A percentile compares a stretch with the other conserved stretches of the same genome.
These are phyloP conservation scores for Pseudozyma flocculosa DNA, from an alignment of 1,284 basidiomycete species.

Conservation along the genomic window DNA sequence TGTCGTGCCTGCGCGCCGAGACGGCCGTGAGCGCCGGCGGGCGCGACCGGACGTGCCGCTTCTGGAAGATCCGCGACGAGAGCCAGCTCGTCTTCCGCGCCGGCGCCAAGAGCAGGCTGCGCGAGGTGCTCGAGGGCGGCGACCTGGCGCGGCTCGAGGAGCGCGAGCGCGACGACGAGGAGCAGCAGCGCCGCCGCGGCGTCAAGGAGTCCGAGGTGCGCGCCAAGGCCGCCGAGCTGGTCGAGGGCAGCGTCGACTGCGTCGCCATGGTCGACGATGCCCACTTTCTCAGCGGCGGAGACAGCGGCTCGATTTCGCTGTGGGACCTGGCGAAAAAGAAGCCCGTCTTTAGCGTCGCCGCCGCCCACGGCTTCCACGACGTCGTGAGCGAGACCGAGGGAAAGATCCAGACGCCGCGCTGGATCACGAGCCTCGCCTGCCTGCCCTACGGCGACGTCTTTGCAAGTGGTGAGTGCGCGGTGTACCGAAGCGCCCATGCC, in stretches of 20 bases:
- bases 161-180: constrained; percentile 58
- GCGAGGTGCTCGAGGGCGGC: constrained; percentile 79
- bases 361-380: constrained; percentile 81
- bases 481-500: too few relatives aligned
- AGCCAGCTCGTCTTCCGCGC: constrained; percentile 93
- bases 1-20: constrained; percentile 81
- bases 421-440: constrained; percentile 81
- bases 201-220: constrained; percentile 28
- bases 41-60: constrained; percentile 85
- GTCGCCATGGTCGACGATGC: constrained; percentile 92
- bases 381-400: constrained; percentile 70
- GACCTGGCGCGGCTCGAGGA: constrained; percentile 63
- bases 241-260: constrained; percentile 89
- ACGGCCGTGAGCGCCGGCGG: constrained; percentile 83
- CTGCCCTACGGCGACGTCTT: constrained; percentile 88
- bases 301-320: constrained; percentile 81
- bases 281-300: constrained; percentile 89
- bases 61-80: constrained; percentile 96
- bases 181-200: constrained; percentile 43
- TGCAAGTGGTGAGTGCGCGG: constrained; percentile 71
- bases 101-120: constrained; percentile 69
- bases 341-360: constrained; percentile 77
- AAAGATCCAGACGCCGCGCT: constrained; percentile 74
- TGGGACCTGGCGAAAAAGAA: constrained; percentile 97
- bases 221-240: constrained; percentile 33